Evolutionary conservation across 768 basidiomycete species (phyloP).

Genomic region (Kwoniella europaea): DNA sequence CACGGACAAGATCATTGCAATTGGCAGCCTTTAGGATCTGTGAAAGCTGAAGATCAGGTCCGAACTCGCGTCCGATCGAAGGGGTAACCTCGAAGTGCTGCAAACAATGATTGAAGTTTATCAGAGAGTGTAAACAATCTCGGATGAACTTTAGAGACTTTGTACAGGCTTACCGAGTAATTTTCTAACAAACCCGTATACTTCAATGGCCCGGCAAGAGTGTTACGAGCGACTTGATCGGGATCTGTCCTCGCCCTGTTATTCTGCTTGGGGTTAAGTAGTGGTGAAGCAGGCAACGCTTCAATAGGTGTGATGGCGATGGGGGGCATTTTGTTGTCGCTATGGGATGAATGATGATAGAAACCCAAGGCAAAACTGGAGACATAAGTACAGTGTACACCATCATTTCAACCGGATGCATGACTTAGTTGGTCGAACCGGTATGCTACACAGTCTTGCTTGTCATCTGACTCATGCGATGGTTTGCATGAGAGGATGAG

Average conservation of each 20-base stretch:
- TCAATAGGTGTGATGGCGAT: conserved; percentile 2
- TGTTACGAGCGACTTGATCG: conserved; percentile 17
- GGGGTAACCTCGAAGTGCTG: conserved; percentile 61
- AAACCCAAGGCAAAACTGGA: no score
- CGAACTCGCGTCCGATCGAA: conserved; percentile 67
- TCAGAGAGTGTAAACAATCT: no score
- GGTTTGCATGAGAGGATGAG: not conserved
- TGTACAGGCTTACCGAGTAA: conserved; percentile 24
- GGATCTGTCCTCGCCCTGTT: not conserved
- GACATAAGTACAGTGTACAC: no score
- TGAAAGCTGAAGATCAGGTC: conserved; percentile 62
- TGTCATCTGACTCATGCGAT: not conserved
- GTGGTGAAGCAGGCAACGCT: not conserved
- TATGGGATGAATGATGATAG: no score
- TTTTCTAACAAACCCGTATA: conserved; percentile 44
- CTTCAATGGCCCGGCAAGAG: conserved; percentile 33
- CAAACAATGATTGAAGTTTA: no score
- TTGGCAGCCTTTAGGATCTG: conserved; percentile 62
- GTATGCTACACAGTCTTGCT: no score
- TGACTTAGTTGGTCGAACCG: not conserved
- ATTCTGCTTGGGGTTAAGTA: not conserved
- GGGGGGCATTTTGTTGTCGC: conserved; percentile 4
- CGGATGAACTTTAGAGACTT: no score
- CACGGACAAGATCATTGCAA: conserved; percentile 64
- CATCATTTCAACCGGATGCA: no score